Conservation (phyloP, 495 filamentous ascomycete species). For the Barbatosphaeria neglecta region DNA sequence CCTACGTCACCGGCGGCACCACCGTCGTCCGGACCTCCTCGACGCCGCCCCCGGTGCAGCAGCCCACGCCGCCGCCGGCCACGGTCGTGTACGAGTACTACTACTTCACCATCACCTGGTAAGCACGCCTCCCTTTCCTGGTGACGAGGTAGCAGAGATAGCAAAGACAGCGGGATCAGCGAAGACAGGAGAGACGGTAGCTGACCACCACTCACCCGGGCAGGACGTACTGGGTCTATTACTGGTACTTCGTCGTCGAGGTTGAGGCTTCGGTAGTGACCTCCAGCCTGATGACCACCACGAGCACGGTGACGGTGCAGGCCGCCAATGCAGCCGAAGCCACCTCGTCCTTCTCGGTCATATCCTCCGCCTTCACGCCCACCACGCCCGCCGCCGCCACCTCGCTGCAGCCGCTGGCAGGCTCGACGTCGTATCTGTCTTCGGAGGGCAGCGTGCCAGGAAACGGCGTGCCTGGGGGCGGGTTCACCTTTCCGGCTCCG, state of each 20-base stretch:
- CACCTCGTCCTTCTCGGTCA: background rate
- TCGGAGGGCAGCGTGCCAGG: too few species aligned
- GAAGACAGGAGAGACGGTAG: background rate
- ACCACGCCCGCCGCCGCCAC: slow-evolving; percentile 2
- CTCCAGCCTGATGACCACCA: slow-evolving; percentile 3
- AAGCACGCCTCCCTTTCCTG: background rate
- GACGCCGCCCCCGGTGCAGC: background rate
- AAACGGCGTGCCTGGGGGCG: background rate
- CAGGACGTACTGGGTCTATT: slow-evolving; percentile 7
- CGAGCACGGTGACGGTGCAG: slow-evolving; percentile 3
- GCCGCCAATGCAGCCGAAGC: slow-evolving; percentile 7
- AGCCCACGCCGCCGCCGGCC: background rate
- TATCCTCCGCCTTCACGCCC: background rate
- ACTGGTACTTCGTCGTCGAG: slow-evolving; percentile 11
- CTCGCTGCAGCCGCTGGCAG: slow-evolving; percentile 1
- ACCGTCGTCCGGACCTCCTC: background rate
- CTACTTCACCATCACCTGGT: slow-evolving; percentile 5
- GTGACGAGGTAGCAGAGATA: background rate
- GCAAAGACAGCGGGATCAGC: background rate
- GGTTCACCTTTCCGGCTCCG: background rate
- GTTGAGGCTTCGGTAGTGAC: slow-evolving; percentile 4
- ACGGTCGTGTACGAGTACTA: slow-evolving; percentile 1
- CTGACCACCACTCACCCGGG: background rate
- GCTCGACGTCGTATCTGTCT: slow-evolving; percentile 1
- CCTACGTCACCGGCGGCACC: slow-evolving; percentile 2